Percentiles rank a stretch among this genome's conserved stretches.
phyloP scores from a whole-genome alignment of 768 basidiomycete species.

The Fistulinella prunicolor region DNA sequence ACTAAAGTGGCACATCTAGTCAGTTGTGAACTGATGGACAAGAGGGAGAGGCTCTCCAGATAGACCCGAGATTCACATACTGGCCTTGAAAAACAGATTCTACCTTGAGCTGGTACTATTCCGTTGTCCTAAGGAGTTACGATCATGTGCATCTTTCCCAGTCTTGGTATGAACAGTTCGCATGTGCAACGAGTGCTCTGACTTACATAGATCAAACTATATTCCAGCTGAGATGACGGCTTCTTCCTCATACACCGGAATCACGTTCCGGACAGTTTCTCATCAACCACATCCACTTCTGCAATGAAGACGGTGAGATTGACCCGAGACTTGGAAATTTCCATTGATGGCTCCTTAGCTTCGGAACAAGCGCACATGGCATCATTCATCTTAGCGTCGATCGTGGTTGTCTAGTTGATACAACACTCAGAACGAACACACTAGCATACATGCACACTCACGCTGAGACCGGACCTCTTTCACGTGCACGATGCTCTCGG shows the following conservation, averaged over 20 bases:
- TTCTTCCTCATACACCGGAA: conserved; percentile 94
- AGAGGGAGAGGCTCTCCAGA: no score
- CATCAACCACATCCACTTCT: conserved; percentile 58
- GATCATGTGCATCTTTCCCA: conserved; percentile 76
- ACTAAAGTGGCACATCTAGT: no score
- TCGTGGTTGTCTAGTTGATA: conserved; percentile 38
- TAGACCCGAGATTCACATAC: conserved; percentile 82
- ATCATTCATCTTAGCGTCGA: conserved; percentile 9
- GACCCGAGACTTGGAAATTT: neutral
- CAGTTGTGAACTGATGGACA: no score
- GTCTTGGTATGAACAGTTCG: conserved; percentile 46
- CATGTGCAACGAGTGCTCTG: neutral
- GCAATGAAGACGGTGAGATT: conserved; percentile 34
- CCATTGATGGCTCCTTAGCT: neutral
- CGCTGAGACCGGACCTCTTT: conserved; percentile 14
- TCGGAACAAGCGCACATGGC: conserved; percentile 18
- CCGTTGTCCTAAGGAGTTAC: conserved; percentile 39
- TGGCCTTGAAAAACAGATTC: conserved; percentile 71
- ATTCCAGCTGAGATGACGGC: conserved; percentile 70
- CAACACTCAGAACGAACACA: neutral
- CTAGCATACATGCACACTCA: neutral
- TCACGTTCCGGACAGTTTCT: conserved; percentile 69
- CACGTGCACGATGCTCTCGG: conserved; percentile 63
- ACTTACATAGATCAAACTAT: conserved; percentile 74
- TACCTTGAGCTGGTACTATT: neutral